phyloP scores from a whole-genome alignment of 768 basidiomycete genomes.

The Macrolepiota fuliginosa region DNA sequence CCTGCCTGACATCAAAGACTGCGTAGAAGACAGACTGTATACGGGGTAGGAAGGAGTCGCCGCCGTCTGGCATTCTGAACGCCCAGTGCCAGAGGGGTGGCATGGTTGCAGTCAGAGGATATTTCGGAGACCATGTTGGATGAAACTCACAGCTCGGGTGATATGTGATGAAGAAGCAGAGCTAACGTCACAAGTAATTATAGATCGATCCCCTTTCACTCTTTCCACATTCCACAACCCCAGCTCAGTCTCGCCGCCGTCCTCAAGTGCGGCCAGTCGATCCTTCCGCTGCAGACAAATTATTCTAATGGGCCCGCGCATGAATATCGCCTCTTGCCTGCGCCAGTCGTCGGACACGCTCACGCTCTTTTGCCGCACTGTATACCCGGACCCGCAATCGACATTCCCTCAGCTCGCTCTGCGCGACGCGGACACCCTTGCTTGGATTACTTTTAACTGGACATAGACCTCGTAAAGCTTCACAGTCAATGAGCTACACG shows the following conservation, averaged over 20 bases:
- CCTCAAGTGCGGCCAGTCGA: slow-evolving; percentile 75
- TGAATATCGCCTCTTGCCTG: slow-evolving; percentile 83
- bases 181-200: slow-evolving; percentile 9
- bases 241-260: slow-evolving; percentile 81
- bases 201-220: slow-evolving; percentile 44
- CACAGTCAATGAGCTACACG: slow-evolving; percentile 73
- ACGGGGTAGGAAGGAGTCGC: slow-evolving; percentile 72
- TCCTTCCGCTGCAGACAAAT: slow-evolving; percentile 36
- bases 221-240: slow-evolving; percentile 55
- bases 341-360: slow-evolving; percentile 67
- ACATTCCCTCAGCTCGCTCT: slow-evolving; percentile 28
- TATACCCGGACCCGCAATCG: slow-evolving; percentile 52
- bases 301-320: slow-evolving; percentile 17
- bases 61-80: slow-evolving; percentile 28
- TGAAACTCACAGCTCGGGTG: slow-evolving; percentile 7
- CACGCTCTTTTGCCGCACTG: slow-evolving; percentile 66
- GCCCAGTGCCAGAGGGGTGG: slow-evolving; percentile 11
- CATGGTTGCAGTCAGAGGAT: background rate
- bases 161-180: slow-evolving; percentile 4
- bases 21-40: slow-evolving; percentile 93
- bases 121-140: background rate
- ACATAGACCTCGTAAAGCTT: slow-evolving; percentile 64
- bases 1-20: slow-evolving; percentile 81
- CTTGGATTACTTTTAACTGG: slow-evolving; percentile 92
- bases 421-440: slow-evolving; percentile 62